A percentile compares a stretch with the other conserved stretches of the same genome.
Evolutionary conservation across 139 green algal species (phyloP).

Genomic region (Picochlorum sp.): DNA sequence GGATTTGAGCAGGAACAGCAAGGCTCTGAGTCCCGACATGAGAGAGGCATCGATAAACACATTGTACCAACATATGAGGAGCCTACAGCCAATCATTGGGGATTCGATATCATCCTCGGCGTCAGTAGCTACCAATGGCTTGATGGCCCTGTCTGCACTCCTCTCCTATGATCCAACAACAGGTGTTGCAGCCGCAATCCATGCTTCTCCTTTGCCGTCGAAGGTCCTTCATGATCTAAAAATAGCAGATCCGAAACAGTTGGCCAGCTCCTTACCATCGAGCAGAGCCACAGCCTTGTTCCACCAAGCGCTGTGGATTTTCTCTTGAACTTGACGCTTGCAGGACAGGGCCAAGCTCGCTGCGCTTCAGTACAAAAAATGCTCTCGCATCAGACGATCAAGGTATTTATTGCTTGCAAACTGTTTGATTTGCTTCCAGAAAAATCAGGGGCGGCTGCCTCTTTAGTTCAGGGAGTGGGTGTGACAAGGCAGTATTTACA

Average conservation of each 20-base stretch:
- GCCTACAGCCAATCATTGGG: constrained; percentile 32
- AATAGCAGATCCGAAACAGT: constrained; percentile 9
- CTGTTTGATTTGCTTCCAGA: constrained; percentile 45
- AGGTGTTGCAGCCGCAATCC: constrained; percentile 27
- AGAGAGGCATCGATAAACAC: constrained; percentile 26
- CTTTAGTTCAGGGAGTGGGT: not conserved
- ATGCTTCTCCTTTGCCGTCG: constrained; percentile 34
- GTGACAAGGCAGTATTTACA: constrained; percentile 11
- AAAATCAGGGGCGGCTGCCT: constrained; percentile 25
- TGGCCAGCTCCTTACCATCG: constrained; percentile 16
- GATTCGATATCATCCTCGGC: constrained; percentile 34
- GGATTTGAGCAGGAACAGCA: constrained; percentile 29
- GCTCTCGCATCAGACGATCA: constrained; percentile 35
- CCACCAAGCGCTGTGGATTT: constrained; percentile 51
- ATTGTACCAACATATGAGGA: constrained; percentile 7
- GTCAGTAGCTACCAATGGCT: constrained; percentile 27
- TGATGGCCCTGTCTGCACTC: constrained; percentile 51
- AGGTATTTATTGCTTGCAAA: constrained; percentile 30
- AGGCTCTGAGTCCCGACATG: constrained; percentile 10
- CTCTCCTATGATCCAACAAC: constrained; percentile 29
- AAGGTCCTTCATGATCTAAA: constrained; percentile 40
- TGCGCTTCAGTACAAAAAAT: constrained; percentile 44
- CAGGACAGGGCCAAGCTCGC: constrained; percentile 13
- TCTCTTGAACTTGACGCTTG: constrained; percentile 44
- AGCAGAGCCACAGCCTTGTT: constrained; percentile 28